Base-by-base conservation (phyloP, 371 early-diverging fungal genomes). In the Mucor racemosus region DNA sequence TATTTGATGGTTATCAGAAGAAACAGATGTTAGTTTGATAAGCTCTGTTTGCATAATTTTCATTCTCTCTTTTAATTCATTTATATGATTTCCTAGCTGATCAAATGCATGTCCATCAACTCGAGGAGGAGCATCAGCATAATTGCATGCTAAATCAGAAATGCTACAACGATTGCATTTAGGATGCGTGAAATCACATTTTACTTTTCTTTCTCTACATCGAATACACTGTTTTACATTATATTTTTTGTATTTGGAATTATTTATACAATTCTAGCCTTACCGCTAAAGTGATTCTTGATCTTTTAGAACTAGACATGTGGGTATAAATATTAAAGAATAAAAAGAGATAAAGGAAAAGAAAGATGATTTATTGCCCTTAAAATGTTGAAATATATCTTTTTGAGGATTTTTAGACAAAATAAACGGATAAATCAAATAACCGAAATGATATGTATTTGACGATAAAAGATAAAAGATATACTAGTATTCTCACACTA, bases 171-270 rank as follows among this genome's bases (percentile, higher is more conserved):
- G 85, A 7, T 76, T 76, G 66, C 88, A 87, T 5, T 82, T 84
- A 3, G 88, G 88, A 62, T 82, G 88, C 7, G 84, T 82, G 65
- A 82, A 82, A 66, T 87, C 86, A 67, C 88, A 87, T 58, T 87
- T 87, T 46, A 87, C 84, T 66, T 86, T 87, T 56, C 86, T 86
- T 73, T 86, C 84, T 58, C 85, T 78, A 73, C 87, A 87, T 11
- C 77, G 79, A 66, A 79, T 77, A 58, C 82, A 81, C 82, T 81
- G 38, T n/a, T 15, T 50, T 21, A 53, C 13, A 13, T 53, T 53
- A 53, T 26, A 53, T 10, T 17, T 14, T 13, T 11, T 21, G 21
- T 4, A 2, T 26, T 11, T 31, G 14, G 3, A 26, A 4, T 13
- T 10, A 26, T 6, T 21, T 4, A 10, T 5, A 53, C 17, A 44